Evolutionary conservation across 257 asterid species (phyloP).

Genomic region (Primulina tabacum): DNA sequence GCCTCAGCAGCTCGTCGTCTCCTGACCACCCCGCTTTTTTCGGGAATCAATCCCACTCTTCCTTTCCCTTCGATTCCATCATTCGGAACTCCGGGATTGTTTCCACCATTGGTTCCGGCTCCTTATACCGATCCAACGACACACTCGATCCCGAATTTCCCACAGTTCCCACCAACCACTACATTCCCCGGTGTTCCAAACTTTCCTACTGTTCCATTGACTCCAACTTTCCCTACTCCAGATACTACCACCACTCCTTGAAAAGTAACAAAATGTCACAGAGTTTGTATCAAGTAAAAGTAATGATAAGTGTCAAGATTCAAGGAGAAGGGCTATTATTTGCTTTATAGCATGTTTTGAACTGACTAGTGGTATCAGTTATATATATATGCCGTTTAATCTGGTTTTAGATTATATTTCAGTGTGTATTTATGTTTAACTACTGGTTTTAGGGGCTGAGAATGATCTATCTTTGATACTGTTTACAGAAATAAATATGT

Average conservation of each 20-base stretch:
- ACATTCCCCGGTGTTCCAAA: not conserved
- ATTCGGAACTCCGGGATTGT: not conserved
- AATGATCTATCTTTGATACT: not conserved
- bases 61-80: not conserved
- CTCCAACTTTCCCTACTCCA: not conserved
- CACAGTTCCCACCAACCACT: not conserved
- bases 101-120: not conserved
- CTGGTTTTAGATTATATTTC: not conserved
- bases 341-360: not conserved
- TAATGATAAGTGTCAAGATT: not conserved
- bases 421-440: not conserved
- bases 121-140: not conserved
- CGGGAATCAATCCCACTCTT: not conserved
- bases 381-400: not conserved
- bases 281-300: not conserved
- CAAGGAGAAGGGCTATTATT: not conserved
- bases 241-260: not conserved
- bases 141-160: not conserved
- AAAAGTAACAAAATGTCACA: not conserved
- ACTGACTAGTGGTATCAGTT: not conserved
- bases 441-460: not conserved
- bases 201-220: not conserved
- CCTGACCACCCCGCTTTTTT: not conserved
- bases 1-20: slow-evolving; percentile 1
- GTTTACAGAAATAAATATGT: not conserved